Base-by-base conservation (phyloP, 257 asterid species). In the Solanum habrochaites region DNA sequence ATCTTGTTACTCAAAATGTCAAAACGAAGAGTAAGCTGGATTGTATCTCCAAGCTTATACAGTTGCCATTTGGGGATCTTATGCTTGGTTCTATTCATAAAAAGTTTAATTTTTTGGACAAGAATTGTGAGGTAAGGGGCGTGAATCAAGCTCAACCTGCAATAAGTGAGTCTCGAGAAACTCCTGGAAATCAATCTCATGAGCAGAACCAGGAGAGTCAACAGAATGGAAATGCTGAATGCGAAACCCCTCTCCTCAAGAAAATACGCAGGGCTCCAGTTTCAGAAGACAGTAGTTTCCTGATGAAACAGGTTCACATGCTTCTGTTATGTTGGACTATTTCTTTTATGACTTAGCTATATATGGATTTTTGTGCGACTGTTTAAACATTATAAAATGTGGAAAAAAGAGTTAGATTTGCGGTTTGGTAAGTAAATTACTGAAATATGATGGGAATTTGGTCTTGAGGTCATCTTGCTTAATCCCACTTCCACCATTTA, bases 31-130 rank as follows among this genome's bases (percentile, higher is more conserved):
- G 90, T 88, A 94, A 95, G 91, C 90, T 88, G 91, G 99, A 97
- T 87, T 97, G 99, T 88, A 94, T 97, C 93, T 92, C 95, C 74
- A 95, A 94, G 92, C 98, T 95, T 88, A 92, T 95, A 85, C 94
- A 94, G 91, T 93, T 97, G 75, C 99, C 99, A 15, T 93, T 97
- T 85, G 98, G 99, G 67, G 94, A 95, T 89, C 96, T 92, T 89
- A 92, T 97, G 96, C 85, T 97, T 88, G 95, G 96, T 52, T 86
- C 92, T 89, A 90, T 90, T 85, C 82, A 88, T 16, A 89, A 91
- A 82, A 94, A 92, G 89, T 87, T 87, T 91, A 89, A 85, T 62
- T 83, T 90, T 88, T 84, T 88, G 91, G 96, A 91, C 78, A 84
- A 73, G 80, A 89, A 87, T 52, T 89, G 89, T 83, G 89, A 90